Evolutionary conservation across 768 basidiomycete species (phyloP).

Genomic region (Tulasnella sp.): DNA sequence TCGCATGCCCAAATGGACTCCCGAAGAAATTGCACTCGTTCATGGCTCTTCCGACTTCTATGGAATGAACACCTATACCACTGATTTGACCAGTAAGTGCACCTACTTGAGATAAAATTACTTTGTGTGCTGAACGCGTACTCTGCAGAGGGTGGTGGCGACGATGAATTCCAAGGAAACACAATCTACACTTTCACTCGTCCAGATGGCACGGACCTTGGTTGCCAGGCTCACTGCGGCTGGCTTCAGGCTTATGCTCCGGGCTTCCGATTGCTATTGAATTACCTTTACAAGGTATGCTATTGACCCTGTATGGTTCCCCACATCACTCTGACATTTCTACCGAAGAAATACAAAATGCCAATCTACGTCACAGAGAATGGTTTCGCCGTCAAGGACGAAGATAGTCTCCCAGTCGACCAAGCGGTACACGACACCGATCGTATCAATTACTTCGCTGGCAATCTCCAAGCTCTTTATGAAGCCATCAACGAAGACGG

Average conservation of each 20-base stretch:
- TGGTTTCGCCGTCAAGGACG: constrained; percentile 56
- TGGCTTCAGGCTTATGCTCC: constrained; percentile 60
- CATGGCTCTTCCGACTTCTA: constrained; percentile 58
- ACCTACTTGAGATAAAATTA: no score
- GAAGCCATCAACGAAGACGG: constrained; percentile 49
- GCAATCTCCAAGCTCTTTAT: constrained; percentile 41
- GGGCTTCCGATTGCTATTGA: constrained; percentile 55
- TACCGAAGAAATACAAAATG: constrained; percentile 31
- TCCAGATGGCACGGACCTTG: constrained; percentile 50
- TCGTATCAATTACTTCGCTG: constrained; percentile 54
- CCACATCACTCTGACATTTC: constrained; percentile 7
- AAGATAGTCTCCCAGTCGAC: constrained; percentile 40
- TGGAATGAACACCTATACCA: constrained; percentile 62
- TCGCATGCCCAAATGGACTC: constrained; percentile 45
- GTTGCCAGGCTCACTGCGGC: constrained; percentile 47
- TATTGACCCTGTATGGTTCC: neutral
- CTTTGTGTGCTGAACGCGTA: constrained; percentile 20
- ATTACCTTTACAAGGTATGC: constrained; percentile 54
- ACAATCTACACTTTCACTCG: constrained; percentile 49
- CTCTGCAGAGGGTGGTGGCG: constrained; percentile 40
- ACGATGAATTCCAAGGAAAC: constrained; percentile 50
- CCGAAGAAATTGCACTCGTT: constrained; percentile 43
- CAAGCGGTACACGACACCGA: constrained; percentile 45
- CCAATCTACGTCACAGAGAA: constrained; percentile 66
- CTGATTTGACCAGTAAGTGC: constrained; percentile 40